Percentiles rank a stretch among this genome's conserved stretches.
These are phyloP conservation scores for Salix exigua DNA, from an alignment of 345 rosid genomes.

Conservation along the genomic window DNA sequence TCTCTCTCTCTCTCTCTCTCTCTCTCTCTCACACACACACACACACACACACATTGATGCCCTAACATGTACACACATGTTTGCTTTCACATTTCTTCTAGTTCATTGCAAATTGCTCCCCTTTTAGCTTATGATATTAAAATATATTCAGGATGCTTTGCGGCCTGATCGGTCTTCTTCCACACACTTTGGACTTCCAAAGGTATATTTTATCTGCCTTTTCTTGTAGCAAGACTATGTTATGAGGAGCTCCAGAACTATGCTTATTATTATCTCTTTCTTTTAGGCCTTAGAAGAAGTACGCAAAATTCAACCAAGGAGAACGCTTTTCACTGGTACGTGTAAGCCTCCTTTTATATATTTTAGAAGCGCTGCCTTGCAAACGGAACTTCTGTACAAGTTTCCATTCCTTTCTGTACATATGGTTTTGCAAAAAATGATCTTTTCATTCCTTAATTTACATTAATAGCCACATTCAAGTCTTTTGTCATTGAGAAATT, in stretches of 20 bases:
- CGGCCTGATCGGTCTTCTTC: conserved; percentile 86
- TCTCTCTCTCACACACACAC: not conserved
- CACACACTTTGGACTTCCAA: conserved; percentile 90
- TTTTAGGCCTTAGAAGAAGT: conserved; percentile 82
- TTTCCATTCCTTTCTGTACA: not conserved
- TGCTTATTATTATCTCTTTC: not conserved
- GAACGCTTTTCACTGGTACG: conserved; percentile 82
- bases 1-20: conserved; percentile 10
- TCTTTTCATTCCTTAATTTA: not conserved
- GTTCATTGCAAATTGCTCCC: not conserved
- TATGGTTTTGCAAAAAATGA: not conserved
- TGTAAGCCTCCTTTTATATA: not conserved
- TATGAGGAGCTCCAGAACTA: not conserved
- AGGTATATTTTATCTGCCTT: conserved; percentile 39
- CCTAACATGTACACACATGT: not conserved
- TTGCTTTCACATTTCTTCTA: not conserved
- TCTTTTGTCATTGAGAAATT: not conserved
- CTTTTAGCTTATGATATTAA: not conserved
- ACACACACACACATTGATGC: not conserved
- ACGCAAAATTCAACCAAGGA: conserved; percentile 72
- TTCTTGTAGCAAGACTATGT: not conserved
- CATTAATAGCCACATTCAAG: not conserved
- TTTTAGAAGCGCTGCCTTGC: not conserved
- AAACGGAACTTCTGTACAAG: not conserved
- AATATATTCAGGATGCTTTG: conserved; percentile 64